These are phyloP conservation scores for Cyberlindnera xishuangbannaensis DNA, from an alignment of 805 yeast genomes.

Conservation along the genomic window DNA sequence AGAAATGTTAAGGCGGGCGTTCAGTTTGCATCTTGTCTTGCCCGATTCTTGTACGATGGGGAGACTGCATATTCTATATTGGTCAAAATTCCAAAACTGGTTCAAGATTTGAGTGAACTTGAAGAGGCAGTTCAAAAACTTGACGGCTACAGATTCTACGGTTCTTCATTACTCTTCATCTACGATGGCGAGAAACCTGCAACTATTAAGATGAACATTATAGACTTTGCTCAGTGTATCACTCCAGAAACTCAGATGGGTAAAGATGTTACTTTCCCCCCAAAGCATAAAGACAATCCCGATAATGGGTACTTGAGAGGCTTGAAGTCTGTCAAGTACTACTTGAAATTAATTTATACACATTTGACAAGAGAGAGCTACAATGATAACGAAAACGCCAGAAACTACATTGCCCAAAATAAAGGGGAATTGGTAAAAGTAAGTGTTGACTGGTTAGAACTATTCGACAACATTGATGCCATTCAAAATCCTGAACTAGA, in stretches of 20 bases:
- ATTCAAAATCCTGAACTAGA: slow-evolving; percentile 18
- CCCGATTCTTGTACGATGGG: slow-evolving; percentile 81
- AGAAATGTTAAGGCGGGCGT: slow-evolving; percentile 64
- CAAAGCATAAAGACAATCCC: slow-evolving; percentile 52
- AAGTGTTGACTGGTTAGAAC: slow-evolving; percentile 36
- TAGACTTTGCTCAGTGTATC: slow-evolving; percentile 94
- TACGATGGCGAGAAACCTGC: slow-evolving; percentile 60
- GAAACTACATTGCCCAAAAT: slow-evolving; percentile 17
- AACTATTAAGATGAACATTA: slow-evolving; percentile 55
- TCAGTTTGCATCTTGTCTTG: slow-evolving; percentile 70
- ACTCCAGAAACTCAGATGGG: slow-evolving; percentile 48
- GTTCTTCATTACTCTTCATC: slow-evolving; percentile 82
- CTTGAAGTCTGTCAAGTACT: slow-evolving; percentile 59
- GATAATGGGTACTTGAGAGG: slow-evolving; percentile 90
- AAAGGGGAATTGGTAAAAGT: slow-evolving; percentile 17
- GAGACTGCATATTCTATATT: slow-evolving; percentile 47
- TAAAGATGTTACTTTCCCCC: slow-evolving; percentile 56
- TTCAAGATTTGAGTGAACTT: slow-evolving; percentile 55
- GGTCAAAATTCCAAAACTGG: slow-evolving; percentile 60
- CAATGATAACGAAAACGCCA: slow-evolving; percentile 21
- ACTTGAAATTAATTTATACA: slow-evolving; percentile 56
- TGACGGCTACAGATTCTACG: slow-evolving; percentile 81
- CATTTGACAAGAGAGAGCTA: slow-evolving; percentile 42
- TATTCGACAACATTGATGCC: slow-evolving; percentile 30
- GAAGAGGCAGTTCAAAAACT: slow-evolving; percentile 48